Conservation (phyloP, 148 eudicot genomes). For the Spergularia marina region DNA sequence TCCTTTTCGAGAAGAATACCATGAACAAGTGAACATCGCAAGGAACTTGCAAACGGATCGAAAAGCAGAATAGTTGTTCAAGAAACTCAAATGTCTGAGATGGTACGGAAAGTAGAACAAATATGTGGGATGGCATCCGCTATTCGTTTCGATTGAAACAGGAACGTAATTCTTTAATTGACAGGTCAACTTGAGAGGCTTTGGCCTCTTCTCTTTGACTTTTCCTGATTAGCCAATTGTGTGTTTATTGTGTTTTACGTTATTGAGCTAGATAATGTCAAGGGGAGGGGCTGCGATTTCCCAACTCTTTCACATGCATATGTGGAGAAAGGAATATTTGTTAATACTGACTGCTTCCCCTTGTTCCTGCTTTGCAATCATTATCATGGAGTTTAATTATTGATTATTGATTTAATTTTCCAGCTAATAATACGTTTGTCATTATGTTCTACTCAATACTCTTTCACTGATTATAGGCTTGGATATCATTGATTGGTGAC, state of each 20-base stretch:
- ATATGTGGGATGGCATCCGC: not conserved
- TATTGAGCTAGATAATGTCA: constrained; percentile 2
- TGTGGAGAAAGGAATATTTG: not conserved
- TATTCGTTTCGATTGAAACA: not conserved
- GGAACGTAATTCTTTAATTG: not conserved
- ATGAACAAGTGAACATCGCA: not conserved
- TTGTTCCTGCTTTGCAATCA: constrained; percentile 12
- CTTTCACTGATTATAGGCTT: constrained; percentile 48
- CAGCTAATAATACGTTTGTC: not conserved
- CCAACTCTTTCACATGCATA: constrained; percentile 11
- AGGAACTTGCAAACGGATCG: not conserved
- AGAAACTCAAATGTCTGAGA: not conserved
- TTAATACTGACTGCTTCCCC: constrained; percentile 8
- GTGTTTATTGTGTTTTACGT: constrained; percentile 8
- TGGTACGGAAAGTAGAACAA: not conserved
- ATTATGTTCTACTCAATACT: constrained; percentile 11
- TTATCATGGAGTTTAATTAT: not conserved
- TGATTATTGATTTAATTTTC: constrained; percentile 1
- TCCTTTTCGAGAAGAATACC: not conserved
- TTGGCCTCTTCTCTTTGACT: constrained; percentile 3
- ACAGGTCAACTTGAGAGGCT: not conserved
- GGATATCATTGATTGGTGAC: constrained; percentile 88
- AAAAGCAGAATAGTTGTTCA: not conserved
- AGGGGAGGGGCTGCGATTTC: constrained; percentile 4
- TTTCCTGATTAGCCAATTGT: not conserved